Base-by-base conservation (phyloP, 2,329 filamentous ascomycete genomes). In the Colletotrichum sp. region DNA sequence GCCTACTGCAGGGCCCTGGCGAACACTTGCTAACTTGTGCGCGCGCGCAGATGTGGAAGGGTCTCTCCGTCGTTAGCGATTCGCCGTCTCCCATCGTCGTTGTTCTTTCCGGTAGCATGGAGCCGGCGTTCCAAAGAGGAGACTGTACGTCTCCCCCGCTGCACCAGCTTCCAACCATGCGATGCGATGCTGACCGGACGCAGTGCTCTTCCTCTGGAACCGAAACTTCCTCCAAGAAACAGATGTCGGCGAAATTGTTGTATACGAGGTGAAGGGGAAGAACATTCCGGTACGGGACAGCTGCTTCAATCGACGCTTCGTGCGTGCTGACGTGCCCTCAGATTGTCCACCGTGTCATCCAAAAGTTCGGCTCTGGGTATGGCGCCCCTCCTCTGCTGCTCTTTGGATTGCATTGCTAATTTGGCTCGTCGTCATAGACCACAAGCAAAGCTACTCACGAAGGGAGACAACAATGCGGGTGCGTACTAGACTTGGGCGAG, bases 401-500 rank as follows among this genome's bases (percentile, higher is more conserved):
- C 11, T 13, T 16, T 6, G 15, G 27, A 27, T 29, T 8, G 13
- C 25, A 52, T 55, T 62, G 36, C 19, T 44, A 44, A 68, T 27
- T n/a, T 13, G 12, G 30, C 15, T 11, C 44, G 16, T 32, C 25
- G 29, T 6, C n/a, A 61, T 77, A 92, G 90, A 29, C 85, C 88
- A 11, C 84, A 89, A 67, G 91, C 92, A n/a, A 89, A 95, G 82
- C 91, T 99, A 25, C 91, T 99, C 72, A 99, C 97, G 39, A 99
- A 99, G 87, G 97, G 97, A 79, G 97, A 99, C 87, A 99, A 99
- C 89, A 99, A 99, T 84, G 96, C 98, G 83, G 44, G 44, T 52
- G 44, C 44, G 90, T 71, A 19, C 22, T 22, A 64, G 32, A 44
- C 16, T 39, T 22, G n/a, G 44, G 44, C 11, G 12, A 52, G 44